phyloP scores from a whole-genome alignment of 768 basidiomycete species.

The Tylopilus vinaceipallidus region DNA sequence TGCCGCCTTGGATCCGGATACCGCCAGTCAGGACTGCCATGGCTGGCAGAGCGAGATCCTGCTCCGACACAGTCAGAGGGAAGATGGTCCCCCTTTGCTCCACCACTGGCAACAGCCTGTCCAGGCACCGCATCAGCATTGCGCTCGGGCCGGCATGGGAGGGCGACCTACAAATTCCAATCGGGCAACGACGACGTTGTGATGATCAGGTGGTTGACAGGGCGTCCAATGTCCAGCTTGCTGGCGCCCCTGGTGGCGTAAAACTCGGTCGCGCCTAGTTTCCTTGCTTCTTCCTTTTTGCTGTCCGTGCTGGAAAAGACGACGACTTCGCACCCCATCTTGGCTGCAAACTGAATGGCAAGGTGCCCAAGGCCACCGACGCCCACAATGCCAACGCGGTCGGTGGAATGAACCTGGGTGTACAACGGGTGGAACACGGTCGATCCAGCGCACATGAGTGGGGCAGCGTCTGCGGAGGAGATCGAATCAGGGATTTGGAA shows the following conservation, averaged over 20 bases:
- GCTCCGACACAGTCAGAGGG: conserved; percentile 26
- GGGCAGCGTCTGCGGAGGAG: conserved; percentile 31
- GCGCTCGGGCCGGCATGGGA: too few relatives aligned
- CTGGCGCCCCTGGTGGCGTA: conserved; percentile 28
- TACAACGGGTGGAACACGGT: conserved; percentile 33
- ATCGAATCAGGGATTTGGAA: conserved; percentile 35
- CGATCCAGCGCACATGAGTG: conserved; percentile 38
- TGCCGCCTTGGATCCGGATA: conserved; percentile 25
- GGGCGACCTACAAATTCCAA: conserved; percentile 29
- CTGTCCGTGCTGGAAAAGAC: conserved; percentile 34
- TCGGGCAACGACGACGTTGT: conserved; percentile 30
- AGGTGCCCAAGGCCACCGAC: conserved; percentile 40
- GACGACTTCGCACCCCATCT: conserved; percentile 39
- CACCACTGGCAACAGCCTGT: conserved; percentile 28
- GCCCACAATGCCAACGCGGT: conserved; percentile 35
- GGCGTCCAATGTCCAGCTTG: conserved; percentile 26
- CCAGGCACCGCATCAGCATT: not conserved
- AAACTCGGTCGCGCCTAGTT: conserved; percentile 37
- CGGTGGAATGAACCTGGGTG: conserved; percentile 26
- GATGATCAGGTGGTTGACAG: conserved; percentile 32
- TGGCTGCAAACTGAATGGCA: conserved; percentile 38
- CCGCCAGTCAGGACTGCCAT: conserved; percentile 14
- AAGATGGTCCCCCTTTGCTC: conserved; percentile 23
- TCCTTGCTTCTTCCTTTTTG: conserved; percentile 33
- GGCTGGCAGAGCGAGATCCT: conserved; percentile 24